Evolutionary conservation across 106 monocot genomes (phyloP).

Genomic region (Hemerocallis citrina): DNA sequence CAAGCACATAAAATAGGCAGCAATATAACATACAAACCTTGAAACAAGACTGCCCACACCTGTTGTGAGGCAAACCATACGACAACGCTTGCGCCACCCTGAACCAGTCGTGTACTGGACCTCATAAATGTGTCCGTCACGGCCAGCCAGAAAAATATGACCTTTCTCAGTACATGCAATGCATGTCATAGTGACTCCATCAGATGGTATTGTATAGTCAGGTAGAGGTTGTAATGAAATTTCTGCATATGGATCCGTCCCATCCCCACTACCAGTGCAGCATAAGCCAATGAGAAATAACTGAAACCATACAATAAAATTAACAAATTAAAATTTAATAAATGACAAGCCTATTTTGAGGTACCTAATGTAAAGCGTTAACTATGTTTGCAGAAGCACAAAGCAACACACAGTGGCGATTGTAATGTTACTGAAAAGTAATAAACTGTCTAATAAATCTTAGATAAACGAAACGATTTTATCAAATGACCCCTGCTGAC

Average conservation of each 20-base stretch:
- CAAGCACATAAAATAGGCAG: neutral
- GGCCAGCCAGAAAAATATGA: constrained; percentile 80
- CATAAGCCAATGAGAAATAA: constrained; percentile 78
- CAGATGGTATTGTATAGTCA: constrained; percentile 75
- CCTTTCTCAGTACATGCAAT: constrained; percentile 74
- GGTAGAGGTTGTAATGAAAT: constrained; percentile 83
- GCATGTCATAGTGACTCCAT: constrained; percentile 89
- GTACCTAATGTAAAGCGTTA: neutral
- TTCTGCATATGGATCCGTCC: constrained; percentile 75
- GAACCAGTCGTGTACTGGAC: constrained; percentile 78
- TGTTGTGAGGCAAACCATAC: constrained; percentile 75
- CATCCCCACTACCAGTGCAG: constrained; percentile 68
- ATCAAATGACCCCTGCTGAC: no score
- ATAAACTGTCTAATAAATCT: no score
- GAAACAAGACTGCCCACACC: constrained; percentile 76
- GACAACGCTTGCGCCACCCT: constrained; percentile 80
- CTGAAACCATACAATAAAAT: constrained; percentile 26
- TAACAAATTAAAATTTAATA: no score
- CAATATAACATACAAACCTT: constrained; percentile 28
- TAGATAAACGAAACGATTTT: no score
- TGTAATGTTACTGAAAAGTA: neutral
- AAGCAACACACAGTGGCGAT: neutral
- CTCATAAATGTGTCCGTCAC: constrained; percentile 94
- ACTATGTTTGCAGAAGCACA: neutral
- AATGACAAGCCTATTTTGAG: neutral